Percentiles rank a stretch among this genome's conserved stretches.
phyloP scores from a whole-genome alignment of 208 protist species.

The Leishmania tarentolae region DNA sequence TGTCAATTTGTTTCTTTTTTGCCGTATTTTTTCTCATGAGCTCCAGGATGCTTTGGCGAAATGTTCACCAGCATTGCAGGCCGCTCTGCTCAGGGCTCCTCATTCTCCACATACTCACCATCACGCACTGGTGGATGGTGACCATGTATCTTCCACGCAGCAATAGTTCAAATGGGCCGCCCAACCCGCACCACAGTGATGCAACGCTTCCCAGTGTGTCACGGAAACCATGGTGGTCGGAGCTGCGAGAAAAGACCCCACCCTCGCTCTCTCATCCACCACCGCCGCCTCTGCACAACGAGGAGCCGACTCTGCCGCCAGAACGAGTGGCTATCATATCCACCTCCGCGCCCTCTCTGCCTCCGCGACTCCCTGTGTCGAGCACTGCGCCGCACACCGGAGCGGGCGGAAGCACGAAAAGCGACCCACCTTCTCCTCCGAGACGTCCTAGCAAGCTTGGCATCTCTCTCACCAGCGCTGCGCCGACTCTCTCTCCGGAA shows the following conservation, averaged over 20 bases:
- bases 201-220: conserved; percentile 1
- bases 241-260: not conserved
- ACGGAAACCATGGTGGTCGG: not conserved
- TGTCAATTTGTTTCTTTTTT: not conserved
- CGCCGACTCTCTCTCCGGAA: conserved; percentile 11
- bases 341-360: conserved; percentile 19
- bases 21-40: not conserved
- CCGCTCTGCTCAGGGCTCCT: conserved; percentile 1
- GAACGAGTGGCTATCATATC: conserved; percentile 19
- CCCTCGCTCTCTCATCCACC: conserved; percentile 2
- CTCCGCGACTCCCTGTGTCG: not conserved
- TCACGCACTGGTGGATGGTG: conserved; percentile 15
- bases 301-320: conserved; percentile 25
- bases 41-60: not conserved
- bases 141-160: conserved; percentile 7
- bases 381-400: not conserved
- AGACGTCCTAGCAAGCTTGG: not conserved
- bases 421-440: not conserved
- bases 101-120: conserved; percentile 10
- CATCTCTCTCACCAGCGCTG: not conserved
- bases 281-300: conserved; percentile 36
- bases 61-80: not conserved
- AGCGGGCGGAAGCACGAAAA: not conserved
- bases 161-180: not conserved
- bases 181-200: not conserved